Percentiles rank a stretch among this genome's conserved stretches.
These are phyloP conservation scores for Suhomyces atakaporum DNA, from an alignment of 1,139 yeast genomes.

Conservation along the genomic window DNA sequence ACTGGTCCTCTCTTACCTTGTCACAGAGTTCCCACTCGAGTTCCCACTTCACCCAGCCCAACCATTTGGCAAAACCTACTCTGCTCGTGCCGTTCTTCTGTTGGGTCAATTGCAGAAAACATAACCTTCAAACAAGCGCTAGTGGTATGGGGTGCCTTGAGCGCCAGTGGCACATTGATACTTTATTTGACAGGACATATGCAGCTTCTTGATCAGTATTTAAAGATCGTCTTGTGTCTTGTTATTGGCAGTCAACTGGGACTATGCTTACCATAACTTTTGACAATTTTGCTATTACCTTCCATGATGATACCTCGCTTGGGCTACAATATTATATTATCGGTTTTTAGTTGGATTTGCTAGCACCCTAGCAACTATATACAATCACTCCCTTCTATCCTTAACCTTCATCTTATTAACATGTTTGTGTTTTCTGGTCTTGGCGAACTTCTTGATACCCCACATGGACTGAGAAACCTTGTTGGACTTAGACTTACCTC, in stretches of 20 bases:
- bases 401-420: slow-evolving; percentile 80
- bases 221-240: slow-evolving; percentile 4
- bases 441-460: slow-evolving; percentile 95
- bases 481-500: slow-evolving; percentile 98
- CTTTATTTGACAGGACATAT: slow-evolving; percentile 4
- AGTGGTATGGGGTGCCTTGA: slow-evolving; percentile 1
- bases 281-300: background rate
- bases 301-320: too few species aligned
- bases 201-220: background rate
- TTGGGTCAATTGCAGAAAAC: background rate
- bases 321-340: too few species aligned
- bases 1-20: background rate
- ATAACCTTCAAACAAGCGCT: background rate
- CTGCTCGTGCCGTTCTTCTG: too few species aligned
- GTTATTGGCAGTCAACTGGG: background rate
- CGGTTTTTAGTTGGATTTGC: background rate
- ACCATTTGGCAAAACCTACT: background rate
- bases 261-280: background rate
- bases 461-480: slow-evolving; percentile 93
- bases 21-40: background rate
- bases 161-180: background rate
- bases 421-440: slow-evolving; percentile 90
- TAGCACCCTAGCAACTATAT: slow-evolving; percentile 5
- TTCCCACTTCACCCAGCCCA: background rate
- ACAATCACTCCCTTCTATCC: slow-evolving; percentile 53